Percentiles rank a stretch among this genome's conserved stretches.
phyloP scores from a whole-genome alignment of 345 rosid species.

The Pugionium dolabratum region DNA sequence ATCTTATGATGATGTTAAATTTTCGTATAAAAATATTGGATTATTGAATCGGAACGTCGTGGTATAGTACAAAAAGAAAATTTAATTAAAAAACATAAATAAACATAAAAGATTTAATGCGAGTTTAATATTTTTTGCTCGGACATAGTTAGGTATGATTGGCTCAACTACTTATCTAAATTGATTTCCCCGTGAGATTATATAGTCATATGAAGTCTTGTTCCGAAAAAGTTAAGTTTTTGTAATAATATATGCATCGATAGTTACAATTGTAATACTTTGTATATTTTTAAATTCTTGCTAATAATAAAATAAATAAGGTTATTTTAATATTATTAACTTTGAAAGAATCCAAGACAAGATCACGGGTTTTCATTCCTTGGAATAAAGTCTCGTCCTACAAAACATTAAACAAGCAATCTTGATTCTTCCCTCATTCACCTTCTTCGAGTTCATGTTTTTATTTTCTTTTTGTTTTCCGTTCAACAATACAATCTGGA shows the following conservation, averaged over 20 bases:
- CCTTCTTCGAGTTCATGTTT: neutral
- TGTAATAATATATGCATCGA: neutral
- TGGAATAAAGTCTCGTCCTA: slow-evolving; percentile 24
- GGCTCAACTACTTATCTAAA: neutral
- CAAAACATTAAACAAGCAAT: slow-evolving; percentile 27
- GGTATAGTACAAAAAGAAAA: too few relatives aligned
- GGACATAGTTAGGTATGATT: neutral
- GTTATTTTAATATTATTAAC: neutral
- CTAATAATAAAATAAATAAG: neutral
- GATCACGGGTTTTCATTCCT: slow-evolving; percentile 40
- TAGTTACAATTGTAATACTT: slow-evolving; percentile 1
- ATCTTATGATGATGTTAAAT: too few relatives aligned
- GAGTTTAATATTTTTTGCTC: neutral
- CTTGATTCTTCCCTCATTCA: slow-evolving; percentile 23
- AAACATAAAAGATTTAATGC: too few relatives aligned
- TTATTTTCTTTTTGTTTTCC: neutral
- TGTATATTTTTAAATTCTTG: neutral
- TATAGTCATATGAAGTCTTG: neutral
- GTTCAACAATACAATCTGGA: slow-evolving; percentile 1
- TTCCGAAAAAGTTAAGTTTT: neutral
- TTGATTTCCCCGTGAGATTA: neutral
- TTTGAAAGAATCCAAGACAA: slow-evolving; percentile 29
- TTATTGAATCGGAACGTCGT: too few relatives aligned
- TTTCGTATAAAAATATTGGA: too few relatives aligned
- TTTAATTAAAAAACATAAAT: too few relatives aligned